Base-by-base conservation (phyloP, 2,329 filamentous ascomycete genomes). In the Monosporascus sp. region DNA sequence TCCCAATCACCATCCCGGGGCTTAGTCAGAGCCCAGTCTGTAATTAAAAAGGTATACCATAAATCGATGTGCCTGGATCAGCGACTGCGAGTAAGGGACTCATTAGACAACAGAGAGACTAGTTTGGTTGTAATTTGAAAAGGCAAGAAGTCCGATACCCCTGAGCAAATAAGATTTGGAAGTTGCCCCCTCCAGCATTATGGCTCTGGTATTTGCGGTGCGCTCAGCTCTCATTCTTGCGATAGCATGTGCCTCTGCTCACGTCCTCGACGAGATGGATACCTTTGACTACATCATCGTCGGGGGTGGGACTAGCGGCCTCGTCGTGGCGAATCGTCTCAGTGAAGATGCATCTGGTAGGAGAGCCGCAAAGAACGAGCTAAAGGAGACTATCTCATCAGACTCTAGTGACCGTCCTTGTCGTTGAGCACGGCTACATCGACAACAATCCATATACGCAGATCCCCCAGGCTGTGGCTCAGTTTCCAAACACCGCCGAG, bases 201-300 rank as follows among this genome's bases (percentile, higher is more conserved):
- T 20, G 18, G 38, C 17, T 39, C 38, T 39, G 7, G 7, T n/a
- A 20, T 39, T n/a, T 7, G 17, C 17, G 3, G 7, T 39, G 1
- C 38, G 18, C 18, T 17, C 18, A 39, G 7, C 18, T 39, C 38
- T 39, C 5, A 7, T 20, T 39, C 17, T 39, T 17, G 17, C 3
- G 17, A 20, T 20, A 17, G 17, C 38, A n/a, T 39, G 17, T 39
- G 38, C 38, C 11, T 39, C 38, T 17, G 7, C 38, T 7, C 41
- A 24, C 11, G 5, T 44, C n/a, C 41, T 44, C 18, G 41, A 44
- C 20, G n/a, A 20, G 45, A 48, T 14, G 5, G 17, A 31, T 35
- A 48, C 43, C 17, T 54, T 55, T 31, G 54, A 56, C 51, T 51
- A 47, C 18, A 41, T 56, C 24, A 52, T 56, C 25, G 20, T 54